A percentile compares a stretch with the other conserved stretches of the same genome.
These are phyloP conservation scores for Rubia balearica DNA, from an alignment of 305 asterid species.

Conservation along the genomic window DNA sequence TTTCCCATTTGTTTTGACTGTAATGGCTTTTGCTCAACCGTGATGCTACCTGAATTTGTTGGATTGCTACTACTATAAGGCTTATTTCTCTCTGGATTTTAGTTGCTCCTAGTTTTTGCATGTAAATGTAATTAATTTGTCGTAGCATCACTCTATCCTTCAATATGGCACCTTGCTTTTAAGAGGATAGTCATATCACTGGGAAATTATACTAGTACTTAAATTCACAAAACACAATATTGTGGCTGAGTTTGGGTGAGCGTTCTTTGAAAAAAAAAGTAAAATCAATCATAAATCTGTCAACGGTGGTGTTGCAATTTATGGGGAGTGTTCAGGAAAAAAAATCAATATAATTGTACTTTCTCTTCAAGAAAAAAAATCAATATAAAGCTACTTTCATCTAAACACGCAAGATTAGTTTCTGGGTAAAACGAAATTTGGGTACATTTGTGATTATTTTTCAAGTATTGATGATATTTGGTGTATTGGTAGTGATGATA, in stretches of 20 bases:
- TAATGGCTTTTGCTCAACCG: constrained; percentile 27
- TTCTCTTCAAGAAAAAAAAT: no score
- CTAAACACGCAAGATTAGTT: no score
- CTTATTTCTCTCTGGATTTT: constrained; percentile 12
- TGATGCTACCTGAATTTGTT: constrained; percentile 16
- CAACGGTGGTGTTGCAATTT: no score
- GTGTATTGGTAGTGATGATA: neutral
- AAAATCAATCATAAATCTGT: neutral
- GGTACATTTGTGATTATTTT: no score
- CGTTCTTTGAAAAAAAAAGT: no score
- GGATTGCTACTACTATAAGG: constrained; percentile 16
- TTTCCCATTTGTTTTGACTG: constrained; percentile 24
- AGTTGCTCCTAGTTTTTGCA: constrained; percentile 13
- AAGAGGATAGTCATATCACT: neutral
- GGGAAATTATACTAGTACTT: neutral
- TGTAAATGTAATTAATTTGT: constrained; percentile 15
- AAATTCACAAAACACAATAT: neutral
- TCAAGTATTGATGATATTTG: neutral
- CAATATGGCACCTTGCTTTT: neutral
- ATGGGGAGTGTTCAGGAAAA: no score
- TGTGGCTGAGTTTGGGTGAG: neutral
- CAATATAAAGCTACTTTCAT: no score
- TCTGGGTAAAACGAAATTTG: no score
- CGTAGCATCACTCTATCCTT: neutral
- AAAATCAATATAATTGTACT: no score